Conservation (phyloP, 2,329 filamentous ascomycete genomes). For the Pestalotiopsis fici region DNA sequence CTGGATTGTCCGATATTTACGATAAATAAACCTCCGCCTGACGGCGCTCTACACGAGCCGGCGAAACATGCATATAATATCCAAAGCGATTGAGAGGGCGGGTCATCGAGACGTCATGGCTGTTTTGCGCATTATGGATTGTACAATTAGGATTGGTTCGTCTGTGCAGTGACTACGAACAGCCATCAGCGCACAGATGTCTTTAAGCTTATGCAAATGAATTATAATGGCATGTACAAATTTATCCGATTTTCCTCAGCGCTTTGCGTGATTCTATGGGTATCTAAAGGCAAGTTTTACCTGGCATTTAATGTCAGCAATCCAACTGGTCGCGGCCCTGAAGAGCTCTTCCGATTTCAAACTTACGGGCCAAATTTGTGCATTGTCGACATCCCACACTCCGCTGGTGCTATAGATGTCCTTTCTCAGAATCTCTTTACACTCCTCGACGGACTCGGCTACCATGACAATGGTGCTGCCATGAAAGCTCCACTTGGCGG, state of each 20-base stretch:
- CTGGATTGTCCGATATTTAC: neutral
- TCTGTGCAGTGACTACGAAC: neutral
- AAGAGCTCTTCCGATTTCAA: neutral
- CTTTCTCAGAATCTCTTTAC: conserved; percentile 63
- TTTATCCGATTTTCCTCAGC: too few species aligned
- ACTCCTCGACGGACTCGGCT: conserved; percentile 70
- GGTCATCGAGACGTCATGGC: neutral
- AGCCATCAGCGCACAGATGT: neutral
- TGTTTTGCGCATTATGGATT: neutral
- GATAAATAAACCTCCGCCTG: neutral
- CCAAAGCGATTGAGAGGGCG: neutral
- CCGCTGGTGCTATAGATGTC: conserved; percentile 73
- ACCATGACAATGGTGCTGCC: conserved; percentile 71
- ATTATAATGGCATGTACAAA: neutral
- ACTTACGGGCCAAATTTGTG: conserved; percentile 50
- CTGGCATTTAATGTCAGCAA: conserved; percentile 11
- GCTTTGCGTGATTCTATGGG: conserved; percentile 15
- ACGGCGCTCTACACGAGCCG: neutral
- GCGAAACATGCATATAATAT: neutral
- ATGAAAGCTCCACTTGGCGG: conserved; percentile 65
- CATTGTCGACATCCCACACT: conserved; percentile 81
- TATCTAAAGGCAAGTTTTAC: conserved; percentile 44
- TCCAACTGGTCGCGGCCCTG: neutral
- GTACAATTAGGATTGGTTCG: neutral
- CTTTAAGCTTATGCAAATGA: conserved; percentile 9